phyloP scores from a whole-genome alignment of 169 alveolate species.

The Toxoplasma gondii region DNA sequence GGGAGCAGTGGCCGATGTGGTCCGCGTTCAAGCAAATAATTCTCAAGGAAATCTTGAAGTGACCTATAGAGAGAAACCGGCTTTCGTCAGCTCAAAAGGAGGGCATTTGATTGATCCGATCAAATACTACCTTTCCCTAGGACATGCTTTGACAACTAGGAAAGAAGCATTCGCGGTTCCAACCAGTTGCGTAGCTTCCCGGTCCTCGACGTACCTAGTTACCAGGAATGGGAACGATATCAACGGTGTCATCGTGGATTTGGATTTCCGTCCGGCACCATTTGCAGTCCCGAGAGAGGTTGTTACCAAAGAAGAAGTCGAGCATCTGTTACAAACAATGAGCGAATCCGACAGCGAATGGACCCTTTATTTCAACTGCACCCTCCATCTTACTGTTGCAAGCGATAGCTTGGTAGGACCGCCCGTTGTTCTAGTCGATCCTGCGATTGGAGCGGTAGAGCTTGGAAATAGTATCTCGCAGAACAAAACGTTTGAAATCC shows the following conservation, averaged over 20 bases:
- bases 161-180: slow-evolving; percentile 8
- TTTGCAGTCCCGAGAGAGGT: slow-evolving; percentile 16
- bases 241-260: neutral
- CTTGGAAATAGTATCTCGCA: neutral
- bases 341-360: neutral
- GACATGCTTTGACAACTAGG: neutral
- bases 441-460: neutral
- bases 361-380: neutral
- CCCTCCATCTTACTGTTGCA: neutral
- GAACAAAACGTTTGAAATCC: neutral
- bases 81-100: slow-evolving; percentile 2
- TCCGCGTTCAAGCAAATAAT: slow-evolving; percentile 11
- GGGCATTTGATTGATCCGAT: neutral
- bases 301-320: neutral
- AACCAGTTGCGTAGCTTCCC: neutral
- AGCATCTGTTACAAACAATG: neutral
- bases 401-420: neutral
- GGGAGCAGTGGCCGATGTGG: neutral
- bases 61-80: neutral
- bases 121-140: neutral
- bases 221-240: neutral
- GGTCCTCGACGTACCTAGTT: neutral
- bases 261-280: slow-evolving; percentile 7
- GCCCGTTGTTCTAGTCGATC: slow-evolving; percentile 17
- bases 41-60: neutral